Evolutionary conservation across 306 rosid genomes (phyloP).

Genomic region (Trichosanthes cucumerina): DNA sequence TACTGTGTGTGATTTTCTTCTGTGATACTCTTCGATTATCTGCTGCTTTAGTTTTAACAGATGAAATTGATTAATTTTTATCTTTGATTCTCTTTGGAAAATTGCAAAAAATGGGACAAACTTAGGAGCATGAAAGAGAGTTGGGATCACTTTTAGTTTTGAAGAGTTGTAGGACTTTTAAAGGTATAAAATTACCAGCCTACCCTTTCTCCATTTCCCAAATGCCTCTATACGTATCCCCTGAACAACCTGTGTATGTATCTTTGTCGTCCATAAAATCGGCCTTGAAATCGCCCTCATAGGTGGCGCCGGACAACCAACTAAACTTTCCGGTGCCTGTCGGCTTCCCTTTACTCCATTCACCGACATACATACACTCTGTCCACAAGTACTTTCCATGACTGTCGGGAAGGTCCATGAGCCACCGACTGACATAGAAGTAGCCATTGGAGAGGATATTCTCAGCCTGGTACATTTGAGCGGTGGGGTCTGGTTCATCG

Average conservation of each 20-base stretch:
- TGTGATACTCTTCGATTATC: too few species aligned
- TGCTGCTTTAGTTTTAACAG: too few species aligned
- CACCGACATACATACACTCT: conserved; percentile 87
- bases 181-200: too few species aligned
- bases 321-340: conserved; percentile 71
- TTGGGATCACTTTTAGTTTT: too few species aligned
- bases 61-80: too few species aligned
- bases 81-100: too few species aligned
- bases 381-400: conserved; percentile 74
- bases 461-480: conserved; percentile 38
- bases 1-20: too few species aligned
- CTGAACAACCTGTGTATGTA: conserved; percentile 51
- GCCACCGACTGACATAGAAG: conserved; percentile 65
- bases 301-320: conserved; percentile 90
- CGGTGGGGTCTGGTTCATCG: conserved; percentile 33
- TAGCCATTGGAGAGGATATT: conserved; percentile 59
- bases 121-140: too few species aligned
- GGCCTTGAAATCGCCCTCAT: conserved; percentile 68
- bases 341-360: conserved; percentile 56
- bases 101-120: too few species aligned
- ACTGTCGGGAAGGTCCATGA: conserved; percentile 44
- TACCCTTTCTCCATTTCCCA: too few species aligned
- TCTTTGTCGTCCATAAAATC: conserved; percentile 73
- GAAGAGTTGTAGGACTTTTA: too few species aligned
- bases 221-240: conserved; percentile 60